These are phyloP conservation scores for Rhynchospora pubera DNA, from an alignment of 176 grass and related monocot genomes.

Conservation along the genomic window DNA sequence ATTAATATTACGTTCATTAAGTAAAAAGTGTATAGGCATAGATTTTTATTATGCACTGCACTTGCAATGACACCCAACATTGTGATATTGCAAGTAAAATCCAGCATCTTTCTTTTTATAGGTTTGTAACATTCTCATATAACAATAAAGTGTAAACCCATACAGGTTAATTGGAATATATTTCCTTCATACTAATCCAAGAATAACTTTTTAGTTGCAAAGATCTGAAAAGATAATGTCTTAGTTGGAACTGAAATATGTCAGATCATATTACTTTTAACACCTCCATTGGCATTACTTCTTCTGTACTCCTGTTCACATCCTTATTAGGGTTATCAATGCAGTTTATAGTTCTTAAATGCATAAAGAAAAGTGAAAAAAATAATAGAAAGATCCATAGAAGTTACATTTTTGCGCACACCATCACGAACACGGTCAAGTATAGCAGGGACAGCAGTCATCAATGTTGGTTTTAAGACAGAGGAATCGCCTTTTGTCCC, in stretches of 20 bases:
- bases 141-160: background rate
- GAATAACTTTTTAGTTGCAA: background rate
- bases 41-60: background rate
- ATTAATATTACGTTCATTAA: background rate
- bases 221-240: background rate
- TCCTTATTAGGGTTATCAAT: background rate
- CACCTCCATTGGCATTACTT: background rate
- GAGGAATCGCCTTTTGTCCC: constrained; percentile 84
- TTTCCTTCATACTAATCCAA: background rate
- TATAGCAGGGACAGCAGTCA: constrained; percentile 96
- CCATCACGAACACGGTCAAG: constrained; percentile 85
- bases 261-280: background rate
- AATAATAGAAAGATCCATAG: constrained; percentile 7
- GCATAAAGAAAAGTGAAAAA: background rate
- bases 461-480: constrained; percentile 63
- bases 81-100: background rate
- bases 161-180: background rate
- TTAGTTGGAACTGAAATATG: background rate
- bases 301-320: background rate
- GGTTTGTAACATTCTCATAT: background rate
- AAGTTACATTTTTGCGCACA: constrained; percentile 81
- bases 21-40: background rate
- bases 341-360: background rate
- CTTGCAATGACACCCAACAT: background rate
- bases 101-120: background rate